phyloP scores from a whole-genome alignment of 1,284 basidiomycete genomes.

The Austroboletus niveus region DNA sequence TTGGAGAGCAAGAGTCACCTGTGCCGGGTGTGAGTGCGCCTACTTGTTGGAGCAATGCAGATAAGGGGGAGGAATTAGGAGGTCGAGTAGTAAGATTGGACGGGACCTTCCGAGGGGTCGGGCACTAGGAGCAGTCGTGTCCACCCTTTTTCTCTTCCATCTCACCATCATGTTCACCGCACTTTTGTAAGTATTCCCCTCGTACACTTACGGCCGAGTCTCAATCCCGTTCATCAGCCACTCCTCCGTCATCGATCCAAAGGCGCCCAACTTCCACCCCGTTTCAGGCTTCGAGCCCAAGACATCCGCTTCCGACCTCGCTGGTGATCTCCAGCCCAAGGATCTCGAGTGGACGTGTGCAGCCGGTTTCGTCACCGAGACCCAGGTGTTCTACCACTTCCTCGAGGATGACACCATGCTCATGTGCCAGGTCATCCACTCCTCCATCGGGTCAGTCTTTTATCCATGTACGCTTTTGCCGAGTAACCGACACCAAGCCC shows the following conservation, averaged over 20 bases:
- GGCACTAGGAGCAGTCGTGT: too few species aligned
- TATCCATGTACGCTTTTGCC: background rate
- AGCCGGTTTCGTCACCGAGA: slow-evolving; percentile 89
- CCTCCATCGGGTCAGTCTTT: slow-evolving; percentile 80
- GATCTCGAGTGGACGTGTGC: slow-evolving; percentile 86
- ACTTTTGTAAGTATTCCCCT: slow-evolving; percentile 58
- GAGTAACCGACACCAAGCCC: slow-evolving; percentile 9
- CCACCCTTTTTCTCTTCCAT: slow-evolving; percentile 1
- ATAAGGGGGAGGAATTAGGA: too few species aligned
- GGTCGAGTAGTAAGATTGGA: too few species aligned
- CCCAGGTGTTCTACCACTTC: slow-evolving; percentile 86
- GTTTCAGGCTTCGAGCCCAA: slow-evolving; percentile 50
- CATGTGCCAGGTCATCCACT: slow-evolving; percentile 95
- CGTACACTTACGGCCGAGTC: background rate
- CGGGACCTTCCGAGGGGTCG: slow-evolving; percentile 4
- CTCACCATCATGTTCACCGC: slow-evolving; percentile 70
- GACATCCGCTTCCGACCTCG: slow-evolving; percentile 54
- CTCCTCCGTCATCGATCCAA: slow-evolving; percentile 48
- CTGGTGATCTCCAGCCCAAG: slow-evolving; percentile 66
- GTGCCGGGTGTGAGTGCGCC: too few species aligned
- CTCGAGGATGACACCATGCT: slow-evolving; percentile 81
- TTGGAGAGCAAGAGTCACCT: too few species aligned
- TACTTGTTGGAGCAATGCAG: too few species aligned
- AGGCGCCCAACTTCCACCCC: slow-evolving; percentile 76
- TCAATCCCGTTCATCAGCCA: slow-evolving; percentile 19